Base-by-base conservation (phyloP, 352 stramenopile species). In the Globisporangium nodosum region DNA sequence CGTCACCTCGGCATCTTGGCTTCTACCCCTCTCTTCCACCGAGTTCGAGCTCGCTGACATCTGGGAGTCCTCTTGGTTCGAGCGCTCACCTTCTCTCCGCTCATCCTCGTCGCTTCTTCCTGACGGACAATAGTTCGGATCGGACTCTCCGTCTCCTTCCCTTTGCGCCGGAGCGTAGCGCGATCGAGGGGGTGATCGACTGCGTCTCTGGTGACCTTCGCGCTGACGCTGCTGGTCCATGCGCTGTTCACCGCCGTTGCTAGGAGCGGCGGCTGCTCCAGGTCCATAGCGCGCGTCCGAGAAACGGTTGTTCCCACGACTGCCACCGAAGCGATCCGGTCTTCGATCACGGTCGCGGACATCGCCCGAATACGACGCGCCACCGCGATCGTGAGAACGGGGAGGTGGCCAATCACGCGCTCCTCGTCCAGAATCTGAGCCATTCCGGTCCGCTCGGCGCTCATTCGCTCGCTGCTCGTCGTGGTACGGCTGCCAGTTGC, bases 401-500 rank as follows among this genome's bases (percentile, higher is more conserved):
- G 35, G 37, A 9, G 45, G 45, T 7, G 45, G 45, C 45, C 45
- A 49, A 9, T 49, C 45, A 7, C 45, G 45, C 8, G 45, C 7
- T 18, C 20, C 20, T 49, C 8, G n/a, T 39, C 37, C 58, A 15
- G 46, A 40, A 4, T 47, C n/a, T 37, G 45, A 33, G 6, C n/a
- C 45, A 39, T 58, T 31, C 13, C 33, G 20, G 11, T 53, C 42
- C 13, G 24, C 45, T 13, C 21, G 51, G 31, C 58, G 37, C 12
- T 47, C 40, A 35, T 9, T 11, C 16, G 30, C 5, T 21, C 47
- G 52, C 11, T 35, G 58, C 27, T 49, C 51, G n/a, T 64, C 58
- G n/a, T 59, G 51, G 16, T 43, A 47, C 6, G 46, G 58, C 43
- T 64, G 51, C 43, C 58, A 58, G 16, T 6, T 16, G n/a, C 52